A percentile compares a stretch with the other conserved stretches of the same genome.
These are phyloP conservation scores for Malassezia arunalokei DNA, from an alignment of 1,284 basidiomycete genomes.

Conservation along the genomic window DNA sequence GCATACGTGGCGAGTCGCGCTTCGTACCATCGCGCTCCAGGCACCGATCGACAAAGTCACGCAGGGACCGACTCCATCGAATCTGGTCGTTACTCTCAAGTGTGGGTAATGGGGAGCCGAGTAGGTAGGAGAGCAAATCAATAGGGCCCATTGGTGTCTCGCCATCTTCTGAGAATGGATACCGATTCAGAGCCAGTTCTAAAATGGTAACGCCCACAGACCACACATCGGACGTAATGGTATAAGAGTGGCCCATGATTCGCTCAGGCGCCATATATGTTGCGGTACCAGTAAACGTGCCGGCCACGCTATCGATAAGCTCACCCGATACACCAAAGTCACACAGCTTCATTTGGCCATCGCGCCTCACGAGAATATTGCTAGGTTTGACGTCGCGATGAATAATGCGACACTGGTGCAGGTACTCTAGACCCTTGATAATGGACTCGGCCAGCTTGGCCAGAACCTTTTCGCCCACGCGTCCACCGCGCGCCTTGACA, in stretches of 20 bases:
- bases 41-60: conserved; percentile 82
- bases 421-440: conserved; percentile 77
- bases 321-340: conserved; percentile 97
- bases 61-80: conserved; percentile 71
- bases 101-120: conserved; percentile 68
- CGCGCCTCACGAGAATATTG: conserved; percentile 74
- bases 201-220: conserved; percentile 84
- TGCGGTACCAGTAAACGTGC: conserved; percentile 90
- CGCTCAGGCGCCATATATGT: conserved; percentile 99
- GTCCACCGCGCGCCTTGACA: conserved; percentile 63
- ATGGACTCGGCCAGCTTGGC: conserved; percentile 85
- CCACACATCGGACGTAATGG: conserved; percentile 95
- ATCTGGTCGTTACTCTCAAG: conserved; percentile 54
- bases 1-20: conserved; percentile 71
- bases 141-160: conserved; percentile 61
- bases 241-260: conserved; percentile 75
- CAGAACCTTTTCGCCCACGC: conserved; percentile 81
- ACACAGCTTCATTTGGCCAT: conserved; percentile 78
- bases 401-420: conserved; percentile 80
- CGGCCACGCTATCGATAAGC: conserved; percentile 76
- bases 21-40: conserved; percentile 52
- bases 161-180: conserved; percentile 81
- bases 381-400: conserved; percentile 97
- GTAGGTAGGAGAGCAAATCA: conserved; percentile 84
- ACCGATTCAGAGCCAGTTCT: conserved; percentile 84